These are phyloP conservation scores for Penicillium subrubescens DNA, from an alignment of 495 filamentous ascomycete species.

Conservation along the genomic window DNA sequence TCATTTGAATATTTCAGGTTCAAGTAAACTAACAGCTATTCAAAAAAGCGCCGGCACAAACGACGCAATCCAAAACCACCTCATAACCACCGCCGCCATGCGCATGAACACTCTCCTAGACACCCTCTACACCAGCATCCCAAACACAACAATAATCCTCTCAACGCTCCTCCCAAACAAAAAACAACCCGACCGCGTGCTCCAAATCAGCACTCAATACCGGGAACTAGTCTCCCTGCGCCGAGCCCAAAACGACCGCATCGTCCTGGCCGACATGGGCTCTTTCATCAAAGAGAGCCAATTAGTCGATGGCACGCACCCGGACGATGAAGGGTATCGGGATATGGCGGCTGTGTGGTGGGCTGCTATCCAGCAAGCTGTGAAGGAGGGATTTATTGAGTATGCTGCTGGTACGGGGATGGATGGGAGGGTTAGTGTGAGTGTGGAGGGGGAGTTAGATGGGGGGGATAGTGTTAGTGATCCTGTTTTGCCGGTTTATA, in stretches of 20 bases:
- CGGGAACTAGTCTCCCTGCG: conserved; percentile 32
- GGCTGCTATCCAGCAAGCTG: conserved; percentile 38
- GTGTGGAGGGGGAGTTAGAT: conserved; percentile 17
- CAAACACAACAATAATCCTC: conserved; percentile 48
- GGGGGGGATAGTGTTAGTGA: conserved; percentile 18
- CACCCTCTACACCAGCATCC: conserved; percentile 39
- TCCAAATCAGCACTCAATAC: conserved; percentile 43
- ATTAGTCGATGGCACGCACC: conserved; percentile 52
- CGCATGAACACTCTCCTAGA: conserved; percentile 38
- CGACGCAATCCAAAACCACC: conserved; percentile 42
- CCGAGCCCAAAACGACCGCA: conserved; percentile 25
- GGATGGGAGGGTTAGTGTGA: conserved; percentile 21
- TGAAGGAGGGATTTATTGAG: conserved; percentile 24
- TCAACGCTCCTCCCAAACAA: conserved; percentile 51
- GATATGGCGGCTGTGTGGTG: conserved; percentile 59
- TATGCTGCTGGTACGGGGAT: conserved; percentile 1
- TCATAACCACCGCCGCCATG: conserved; percentile 28
- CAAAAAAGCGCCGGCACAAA: conserved; percentile 51
- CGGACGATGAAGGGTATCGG: conserved; percentile 50
- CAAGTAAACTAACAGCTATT: no score
- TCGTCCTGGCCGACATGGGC: conserved; percentile 55
- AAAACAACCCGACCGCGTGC: conserved; percentile 16
- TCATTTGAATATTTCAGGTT: no score
- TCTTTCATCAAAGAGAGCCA: conserved; percentile 35
- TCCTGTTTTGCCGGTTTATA: conserved; percentile 17